Conservation (phyloP, 1,284 basidiomycete genomes). For the Ceratobasidium sp. region DNA sequence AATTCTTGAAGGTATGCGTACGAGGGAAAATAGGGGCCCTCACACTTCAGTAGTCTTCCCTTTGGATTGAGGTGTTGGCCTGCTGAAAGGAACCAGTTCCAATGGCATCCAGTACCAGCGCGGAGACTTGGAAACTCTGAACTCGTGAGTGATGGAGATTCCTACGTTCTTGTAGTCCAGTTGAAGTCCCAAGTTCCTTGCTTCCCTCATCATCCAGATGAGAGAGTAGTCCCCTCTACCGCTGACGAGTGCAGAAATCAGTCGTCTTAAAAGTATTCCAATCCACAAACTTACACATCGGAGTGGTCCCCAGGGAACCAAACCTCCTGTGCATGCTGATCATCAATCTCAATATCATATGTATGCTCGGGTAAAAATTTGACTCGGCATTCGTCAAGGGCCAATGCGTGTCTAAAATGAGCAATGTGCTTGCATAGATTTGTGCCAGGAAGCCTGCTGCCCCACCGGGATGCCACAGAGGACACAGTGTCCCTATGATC, state of each 20-base stretch:
- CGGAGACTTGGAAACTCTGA: not conserved
- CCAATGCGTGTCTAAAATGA: conserved; percentile 58
- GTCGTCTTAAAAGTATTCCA: not conserved
- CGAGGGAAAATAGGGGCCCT: no score
- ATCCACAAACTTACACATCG: conserved; percentile 51
- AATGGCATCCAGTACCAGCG: not conserved
- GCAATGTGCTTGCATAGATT: conserved; percentile 51
- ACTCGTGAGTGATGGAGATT: not conserved
- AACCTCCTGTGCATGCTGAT: conserved; percentile 50
- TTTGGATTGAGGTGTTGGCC: not conserved
- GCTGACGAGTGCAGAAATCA: conserved; percentile 41
- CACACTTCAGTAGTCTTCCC: no score
- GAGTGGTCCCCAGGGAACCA: conserved; percentile 55
- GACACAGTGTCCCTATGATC: conserved; percentile 60
- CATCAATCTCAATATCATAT: conserved; percentile 31
- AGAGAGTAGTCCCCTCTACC: conserved; percentile 39
- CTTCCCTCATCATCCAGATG: conserved; percentile 49
- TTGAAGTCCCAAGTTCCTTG: conserved; percentile 40
- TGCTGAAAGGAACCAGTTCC: not conserved
- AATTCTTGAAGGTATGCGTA: no score
- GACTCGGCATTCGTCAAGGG: conserved; percentile 57
- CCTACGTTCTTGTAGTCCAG: conserved; percentile 10
- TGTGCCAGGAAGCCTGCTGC: conserved; percentile 49
- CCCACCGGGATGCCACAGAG: conserved; percentile 53
- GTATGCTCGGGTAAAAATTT: conserved; percentile 59